A percentile compares a stretch with the other conserved stretches of the same genome.
phyloP scores from a whole-genome alignment of 192 early-diverging fungal genomes.

The Obelidium mucronatum region DNA sequence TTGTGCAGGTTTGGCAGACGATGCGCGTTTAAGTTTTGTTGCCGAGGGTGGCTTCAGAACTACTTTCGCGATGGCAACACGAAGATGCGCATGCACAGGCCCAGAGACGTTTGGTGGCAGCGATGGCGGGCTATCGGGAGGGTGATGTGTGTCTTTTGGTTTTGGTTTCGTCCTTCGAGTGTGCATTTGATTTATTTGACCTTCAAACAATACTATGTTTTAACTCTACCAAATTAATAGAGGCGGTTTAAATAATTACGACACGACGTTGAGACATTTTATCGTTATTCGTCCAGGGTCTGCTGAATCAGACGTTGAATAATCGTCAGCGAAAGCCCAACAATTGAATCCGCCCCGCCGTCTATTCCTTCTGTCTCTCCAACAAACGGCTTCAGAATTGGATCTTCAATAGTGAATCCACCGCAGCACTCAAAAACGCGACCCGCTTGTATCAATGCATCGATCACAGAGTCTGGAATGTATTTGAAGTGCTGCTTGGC shows the following conservation, averaged over 20 bases:
- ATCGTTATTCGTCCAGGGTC: too few relatives aligned
- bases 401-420: conserved; percentile 62
- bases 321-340: conserved; percentile 55
- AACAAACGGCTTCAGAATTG: conserved; percentile 49
- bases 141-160: too few relatives aligned
- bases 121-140: conserved; percentile 13
- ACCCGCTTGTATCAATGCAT: conserved; percentile 52
- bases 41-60: conserved; percentile 26
- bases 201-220: too few relatives aligned
- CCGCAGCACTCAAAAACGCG: conserved; percentile 56
- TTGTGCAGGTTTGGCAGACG: too few relatives aligned
- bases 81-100: conserved; percentile 24
- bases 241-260: too few relatives aligned
- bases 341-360: conserved; percentile 52
- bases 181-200: too few relatives aligned
- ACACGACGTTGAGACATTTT: too few relatives aligned
- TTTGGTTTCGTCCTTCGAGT: too few relatives aligned
- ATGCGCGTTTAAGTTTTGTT: too few relatives aligned
- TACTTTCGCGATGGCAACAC: conserved; percentile 29
- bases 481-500: conserved; percentile 49
- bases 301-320: conserved; percentile 44
- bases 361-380: conserved; percentile 51
- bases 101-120: conserved; percentile 39
- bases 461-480: conserved; percentile 49
- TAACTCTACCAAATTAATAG: too few relatives aligned